Base-by-base conservation (phyloP, 306 rosid genomes). In the Prosopis cineraria region DNA sequence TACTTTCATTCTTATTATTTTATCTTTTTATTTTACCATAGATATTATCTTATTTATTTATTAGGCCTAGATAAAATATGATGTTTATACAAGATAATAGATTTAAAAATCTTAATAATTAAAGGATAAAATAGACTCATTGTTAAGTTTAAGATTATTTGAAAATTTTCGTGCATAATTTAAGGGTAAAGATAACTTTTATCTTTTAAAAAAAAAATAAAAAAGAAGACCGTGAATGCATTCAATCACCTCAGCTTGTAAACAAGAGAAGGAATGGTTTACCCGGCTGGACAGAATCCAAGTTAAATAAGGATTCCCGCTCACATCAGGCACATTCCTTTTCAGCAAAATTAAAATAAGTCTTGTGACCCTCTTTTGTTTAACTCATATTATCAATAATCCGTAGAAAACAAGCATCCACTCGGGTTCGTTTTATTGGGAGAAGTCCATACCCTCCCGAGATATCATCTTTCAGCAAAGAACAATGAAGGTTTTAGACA, bases 401-500 rank as follows among this genome's bases (percentile, higher is more conserved):
- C n/a, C n/a, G n/a, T n/a, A n/a, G n/a, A n/a, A n/a, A n/a, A n/a
- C n/a, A 44, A 2, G 14, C 2, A 11, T 44, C 13, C 48, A 44
- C 48, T 44, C 48, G 13, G 13, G 10, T 40, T 40, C 44, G 44
- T 40, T 3, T 7, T 40, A 11, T 40, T 40, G 2, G 44, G 44
- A 10, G 44, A 40, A 44, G 13, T 44, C 48, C 19, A 44, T 10
- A 12, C 48, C 48, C 13, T 44, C 13, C 17, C n/a, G n/a, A 41
- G 48, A 11, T 13, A 60, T 13, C 37, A 14, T 30, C 37, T 30
- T 14, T 16, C 69, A 19, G 6, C 5, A 20, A 36, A 19, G 24
- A 37, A 37, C 30, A 17, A 85, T 85, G 88, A 85, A 78, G 78
- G 68, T 85, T 48, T 17, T 78, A 0, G 34, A 81, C 9, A 81